These are phyloP conservation scores for Pythium volutum DNA, from an alignment of 352 stramenopile genomes.

Conservation along the genomic window DNA sequence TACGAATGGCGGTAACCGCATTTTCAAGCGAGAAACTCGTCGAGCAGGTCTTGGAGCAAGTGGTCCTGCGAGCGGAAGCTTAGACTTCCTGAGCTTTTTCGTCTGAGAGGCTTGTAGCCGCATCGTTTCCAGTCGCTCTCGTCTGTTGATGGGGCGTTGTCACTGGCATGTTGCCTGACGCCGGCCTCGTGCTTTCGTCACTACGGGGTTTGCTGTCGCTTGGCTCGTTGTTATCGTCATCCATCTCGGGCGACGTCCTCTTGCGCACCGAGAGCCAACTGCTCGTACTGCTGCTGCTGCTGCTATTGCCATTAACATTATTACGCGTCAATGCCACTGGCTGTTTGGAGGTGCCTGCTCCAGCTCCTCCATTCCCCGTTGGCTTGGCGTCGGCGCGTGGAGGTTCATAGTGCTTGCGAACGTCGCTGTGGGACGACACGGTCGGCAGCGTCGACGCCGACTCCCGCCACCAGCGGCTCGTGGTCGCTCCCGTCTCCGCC, in stretches of 20 bases:
- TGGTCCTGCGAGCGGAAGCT: slow-evolving; percentile 33
- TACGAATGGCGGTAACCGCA: too few relatives aligned
- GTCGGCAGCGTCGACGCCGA: slow-evolving; percentile 15
- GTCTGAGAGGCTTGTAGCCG: too few relatives aligned
- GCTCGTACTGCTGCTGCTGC: not conserved
- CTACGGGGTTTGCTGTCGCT: not conserved
- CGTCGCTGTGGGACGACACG: slow-evolving; percentile 7
- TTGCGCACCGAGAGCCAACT: slow-evolving; percentile 32
- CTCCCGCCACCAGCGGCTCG: slow-evolving; percentile 24
- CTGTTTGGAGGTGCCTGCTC: not conserved
- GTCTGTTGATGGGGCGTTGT: slow-evolving; percentile 8
- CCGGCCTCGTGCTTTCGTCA: slow-evolving; percentile 17
- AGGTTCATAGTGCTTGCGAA: slow-evolving; percentile 14
- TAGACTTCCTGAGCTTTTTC: too few relatives aligned
- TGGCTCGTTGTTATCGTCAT: slow-evolving; percentile 20
- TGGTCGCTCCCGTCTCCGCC: not conserved
- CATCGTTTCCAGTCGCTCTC: slow-evolving; percentile 10
- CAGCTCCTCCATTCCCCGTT: slow-evolving; percentile 1
- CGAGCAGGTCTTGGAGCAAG: slow-evolving; percentile 66
- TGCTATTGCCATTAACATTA: not conserved
- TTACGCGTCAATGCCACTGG: not conserved
- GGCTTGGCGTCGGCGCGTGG: slow-evolving; percentile 19
- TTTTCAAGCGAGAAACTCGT: slow-evolving; percentile 50
- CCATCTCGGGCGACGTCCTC: slow-evolving; percentile 36
- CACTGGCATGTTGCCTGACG: slow-evolving; percentile 14